phyloP scores from a whole-genome alignment of 2,329 filamentous ascomycete species.

The Fusarium chlamydosporum region DNA sequence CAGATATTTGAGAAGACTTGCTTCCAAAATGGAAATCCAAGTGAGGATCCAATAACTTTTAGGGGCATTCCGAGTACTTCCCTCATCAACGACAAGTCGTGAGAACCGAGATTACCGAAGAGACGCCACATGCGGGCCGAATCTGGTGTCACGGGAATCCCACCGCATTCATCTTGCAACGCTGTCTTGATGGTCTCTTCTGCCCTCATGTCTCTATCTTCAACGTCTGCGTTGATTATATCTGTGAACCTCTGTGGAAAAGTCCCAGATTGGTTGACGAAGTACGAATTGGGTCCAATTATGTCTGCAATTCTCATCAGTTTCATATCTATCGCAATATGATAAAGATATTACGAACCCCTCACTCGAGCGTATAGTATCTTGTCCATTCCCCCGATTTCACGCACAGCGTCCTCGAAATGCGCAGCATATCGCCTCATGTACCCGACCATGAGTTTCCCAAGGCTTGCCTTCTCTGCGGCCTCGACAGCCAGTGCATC shows the following conservation, averaged over 20 bases:
- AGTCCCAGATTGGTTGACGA: slow-evolving; percentile 64
- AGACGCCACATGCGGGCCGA: slow-evolving; percentile 22
- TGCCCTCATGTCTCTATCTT: background rate
- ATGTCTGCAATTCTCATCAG: slow-evolving; percentile 33
- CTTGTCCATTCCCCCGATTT: slow-evolving; percentile 64
- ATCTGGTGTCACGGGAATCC: background rate
- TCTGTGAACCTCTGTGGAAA: slow-evolving; percentile 59
- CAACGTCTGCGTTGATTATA: background rate
- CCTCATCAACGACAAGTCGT: slow-evolving; percentile 44
- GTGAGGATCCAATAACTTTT: slow-evolving; percentile 47
- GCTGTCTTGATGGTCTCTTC: background rate
- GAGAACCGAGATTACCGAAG: slow-evolving; percentile 24
- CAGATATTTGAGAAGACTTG: background rate
- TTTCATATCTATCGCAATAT: background rate
- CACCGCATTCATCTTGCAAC: slow-evolving; percentile 1
- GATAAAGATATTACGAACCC: background rate
- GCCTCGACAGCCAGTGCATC: slow-evolving; percentile 63
- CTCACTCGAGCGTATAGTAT: slow-evolving; percentile 68
- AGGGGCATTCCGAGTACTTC: slow-evolving; percentile 43
- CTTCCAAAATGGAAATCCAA: slow-evolving; percentile 34
- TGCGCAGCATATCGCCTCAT: slow-evolving; percentile 72
- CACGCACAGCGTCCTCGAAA: slow-evolving; percentile 67
- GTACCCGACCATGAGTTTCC: slow-evolving; percentile 70
- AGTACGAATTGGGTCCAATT: slow-evolving; percentile 66
- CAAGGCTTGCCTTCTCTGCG: slow-evolving; percentile 61